Evolutionary conservation across 2,329 filamentous ascomycete species (phyloP).

Genomic region (Aphanocladium album): DNA sequence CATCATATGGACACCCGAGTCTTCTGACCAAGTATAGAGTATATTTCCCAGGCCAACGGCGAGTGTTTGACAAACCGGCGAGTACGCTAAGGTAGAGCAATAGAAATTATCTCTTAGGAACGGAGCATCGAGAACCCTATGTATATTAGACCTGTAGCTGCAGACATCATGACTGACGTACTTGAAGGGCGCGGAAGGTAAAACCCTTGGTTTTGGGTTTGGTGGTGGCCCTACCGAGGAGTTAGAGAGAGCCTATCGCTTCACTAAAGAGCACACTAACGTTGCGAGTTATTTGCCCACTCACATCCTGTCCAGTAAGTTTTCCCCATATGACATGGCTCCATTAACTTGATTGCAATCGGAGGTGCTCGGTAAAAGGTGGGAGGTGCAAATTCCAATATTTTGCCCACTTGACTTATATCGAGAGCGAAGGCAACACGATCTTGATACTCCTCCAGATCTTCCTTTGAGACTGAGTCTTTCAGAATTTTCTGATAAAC

Average conservation of each 20-base stretch:
- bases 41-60: slow-evolving; percentile 76
- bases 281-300: slow-evolving; percentile 19
- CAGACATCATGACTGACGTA: slow-evolving; percentile 34
- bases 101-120: slow-evolving; percentile 93
- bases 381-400: slow-evolving; percentile 51
- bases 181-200: slow-evolving; percentile 75
- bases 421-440: slow-evolving; percentile 75
- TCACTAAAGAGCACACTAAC: slow-evolving; percentile 18
- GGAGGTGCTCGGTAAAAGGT: background rate
- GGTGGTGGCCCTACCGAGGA: background rate
- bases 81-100: slow-evolving; percentile 86
- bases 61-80: slow-evolving; percentile 64
- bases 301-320: slow-evolving; percentile 23
- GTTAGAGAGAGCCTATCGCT: slow-evolving; percentile 15
- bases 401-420: slow-evolving; percentile 63
- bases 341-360: background rate
- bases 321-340: slow-evolving; percentile 6
- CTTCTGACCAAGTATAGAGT: slow-evolving; percentile 87
- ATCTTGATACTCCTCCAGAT: slow-evolving; percentile 63
- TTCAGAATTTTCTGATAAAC: slow-evolving; percentile 51
- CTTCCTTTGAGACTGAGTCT: slow-evolving; percentile 51
- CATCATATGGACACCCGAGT: slow-evolving; percentile 53
- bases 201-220: slow-evolving; percentile 27
- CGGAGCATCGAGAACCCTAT: slow-evolving; percentile 79
- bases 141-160: background rate